These are phyloP conservation scores for Lyophyllum shimeji DNA, from an alignment of 768 basidiomycete genomes.

Conservation along the genomic window DNA sequence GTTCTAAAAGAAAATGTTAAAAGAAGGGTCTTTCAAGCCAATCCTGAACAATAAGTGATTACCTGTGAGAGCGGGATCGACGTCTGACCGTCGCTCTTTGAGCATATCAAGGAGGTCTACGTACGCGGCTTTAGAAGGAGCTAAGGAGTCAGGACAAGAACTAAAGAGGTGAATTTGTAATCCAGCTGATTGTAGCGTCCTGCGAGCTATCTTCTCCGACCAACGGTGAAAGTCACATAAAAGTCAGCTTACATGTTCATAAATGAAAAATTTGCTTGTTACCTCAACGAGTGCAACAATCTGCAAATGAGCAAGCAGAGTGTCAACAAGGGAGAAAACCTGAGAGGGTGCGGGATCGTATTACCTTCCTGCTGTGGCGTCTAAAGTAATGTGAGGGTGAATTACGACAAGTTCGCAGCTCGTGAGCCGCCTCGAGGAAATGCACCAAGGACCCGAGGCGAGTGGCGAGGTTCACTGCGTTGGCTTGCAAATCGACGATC, in stretches of 20 bases:
- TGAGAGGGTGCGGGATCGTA: neutral
- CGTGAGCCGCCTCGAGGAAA: conserved; percentile 30
- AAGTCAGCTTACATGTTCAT: conserved; percentile 11
- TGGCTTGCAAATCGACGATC: conserved; percentile 22
- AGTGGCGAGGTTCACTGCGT: conserved; percentile 27
- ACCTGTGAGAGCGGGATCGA: conserved; percentile 35
- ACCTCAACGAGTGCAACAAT: conserved; percentile 54
- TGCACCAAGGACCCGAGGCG: conserved; percentile 27
- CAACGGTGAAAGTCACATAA: conserved; percentile 4
- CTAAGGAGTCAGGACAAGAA: conserved; percentile 37
- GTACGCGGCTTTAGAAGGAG: conserved; percentile 47
- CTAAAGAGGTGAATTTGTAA: conserved; percentile 46
- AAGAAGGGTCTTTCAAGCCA: neutral
- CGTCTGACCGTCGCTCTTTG: conserved; percentile 30
- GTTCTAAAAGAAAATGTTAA: conserved; percentile 21
- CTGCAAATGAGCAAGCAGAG: conserved; percentile 26
- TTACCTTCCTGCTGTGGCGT: conserved; percentile 33
- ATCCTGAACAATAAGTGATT: conserved; percentile 13
- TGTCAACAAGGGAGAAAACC: conserved; percentile 6
- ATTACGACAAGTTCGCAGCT: conserved; percentile 26
- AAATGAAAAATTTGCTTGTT: conserved; percentile 16
- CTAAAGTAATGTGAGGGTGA: conserved; percentile 23
- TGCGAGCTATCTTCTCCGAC: conserved; percentile 40
- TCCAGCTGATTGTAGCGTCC: conserved; percentile 42
- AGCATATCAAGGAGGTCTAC: conserved; percentile 45